phyloP scores from a whole-genome alignment of 176 grass and related monocot species.

The Guadua angustifolia region DNA sequence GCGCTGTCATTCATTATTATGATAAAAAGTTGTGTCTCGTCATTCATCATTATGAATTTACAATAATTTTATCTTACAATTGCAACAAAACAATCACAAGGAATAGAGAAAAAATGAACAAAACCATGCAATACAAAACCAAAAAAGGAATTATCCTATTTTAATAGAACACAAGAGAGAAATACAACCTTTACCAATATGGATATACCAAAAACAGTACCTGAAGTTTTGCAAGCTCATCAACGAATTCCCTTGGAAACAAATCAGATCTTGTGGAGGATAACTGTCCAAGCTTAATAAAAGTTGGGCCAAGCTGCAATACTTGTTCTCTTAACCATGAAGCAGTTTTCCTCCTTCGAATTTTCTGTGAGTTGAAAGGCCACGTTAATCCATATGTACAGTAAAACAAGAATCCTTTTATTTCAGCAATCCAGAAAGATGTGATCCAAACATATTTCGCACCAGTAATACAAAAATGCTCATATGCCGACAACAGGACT shows the following conservation, averaged over 20 bases:
- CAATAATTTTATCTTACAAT: neutral
- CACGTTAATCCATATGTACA: slow-evolving; percentile 26
- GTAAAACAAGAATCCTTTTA: neutral
- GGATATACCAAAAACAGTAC: slow-evolving; percentile 47
- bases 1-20: slow-evolving; percentile 5
- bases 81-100: neutral
- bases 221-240: slow-evolving; percentile 96
- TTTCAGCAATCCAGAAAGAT: slow-evolving; percentile 9
- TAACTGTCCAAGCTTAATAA: slow-evolving; percentile 95
- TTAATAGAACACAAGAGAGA: slow-evolving; percentile 10
- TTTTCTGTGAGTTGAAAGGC: slow-evolving; percentile 62
- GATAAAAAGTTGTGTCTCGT: neutral
- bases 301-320: slow-evolving; percentile 90
- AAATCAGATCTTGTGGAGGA: slow-evolving; percentile 98
- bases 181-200: neutral
- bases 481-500: slow-evolving; percentile 11
- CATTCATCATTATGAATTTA: slow-evolving; percentile 19
- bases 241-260: slow-evolving; percentile 83
- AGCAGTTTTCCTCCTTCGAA: slow-evolving; percentile 70
- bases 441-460: neutral
- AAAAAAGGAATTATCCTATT: slow-evolving; percentile 1
- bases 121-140: neutral
- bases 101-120: slow-evolving; percentile 14
- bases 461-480: slow-evolving; percentile 5
- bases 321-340: slow-evolving; percentile 96